Conservation (phyloP, 495 filamentous ascomycete genomes). For the Lasiosphaeria miniovina region DNA sequence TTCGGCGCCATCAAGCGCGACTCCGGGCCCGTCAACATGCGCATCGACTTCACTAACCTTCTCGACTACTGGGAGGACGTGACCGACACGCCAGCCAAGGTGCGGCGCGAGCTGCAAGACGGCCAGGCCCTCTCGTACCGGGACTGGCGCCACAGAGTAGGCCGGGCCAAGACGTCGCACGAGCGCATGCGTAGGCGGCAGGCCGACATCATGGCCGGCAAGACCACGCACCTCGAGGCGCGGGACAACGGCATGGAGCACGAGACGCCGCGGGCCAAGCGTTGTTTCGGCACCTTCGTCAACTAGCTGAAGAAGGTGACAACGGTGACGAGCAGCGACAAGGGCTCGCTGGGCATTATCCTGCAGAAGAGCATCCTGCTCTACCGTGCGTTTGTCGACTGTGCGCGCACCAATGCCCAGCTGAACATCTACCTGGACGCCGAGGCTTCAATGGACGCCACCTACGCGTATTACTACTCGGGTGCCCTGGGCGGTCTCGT, state of each 20-base stretch:
- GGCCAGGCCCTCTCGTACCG: no score
- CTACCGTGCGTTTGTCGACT: background rate
- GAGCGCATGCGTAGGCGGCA: no score
- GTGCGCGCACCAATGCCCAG: background rate
- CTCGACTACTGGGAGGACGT: slow-evolving; percentile 14
- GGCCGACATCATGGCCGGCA: background rate
- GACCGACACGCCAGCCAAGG: slow-evolving; percentile 7
- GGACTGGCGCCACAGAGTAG: no score
- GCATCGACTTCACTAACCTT: slow-evolving; percentile 16
- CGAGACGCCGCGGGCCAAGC: slow-evolving; percentile 1
- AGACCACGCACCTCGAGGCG: background rate
- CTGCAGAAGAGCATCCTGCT: background rate
- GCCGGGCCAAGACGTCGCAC: no score
- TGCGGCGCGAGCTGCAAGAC: no score
- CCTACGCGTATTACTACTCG: slow-evolving; percentile 3
- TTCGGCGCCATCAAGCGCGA: slow-evolving; percentile 16
- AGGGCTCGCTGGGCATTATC: background rate
- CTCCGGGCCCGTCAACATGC: slow-evolving; percentile 7
- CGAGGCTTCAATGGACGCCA: background rate
- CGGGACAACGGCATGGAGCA: background rate
- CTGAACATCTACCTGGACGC: background rate
- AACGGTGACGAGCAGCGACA: background rate
- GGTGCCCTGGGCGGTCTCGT: no score
- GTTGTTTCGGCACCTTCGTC: slow-evolving; percentile 1
- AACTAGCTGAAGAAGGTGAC: background rate